Conservation (phyloP, 768 basidiomycete genomes). For the Mycena latifolia region DNA sequence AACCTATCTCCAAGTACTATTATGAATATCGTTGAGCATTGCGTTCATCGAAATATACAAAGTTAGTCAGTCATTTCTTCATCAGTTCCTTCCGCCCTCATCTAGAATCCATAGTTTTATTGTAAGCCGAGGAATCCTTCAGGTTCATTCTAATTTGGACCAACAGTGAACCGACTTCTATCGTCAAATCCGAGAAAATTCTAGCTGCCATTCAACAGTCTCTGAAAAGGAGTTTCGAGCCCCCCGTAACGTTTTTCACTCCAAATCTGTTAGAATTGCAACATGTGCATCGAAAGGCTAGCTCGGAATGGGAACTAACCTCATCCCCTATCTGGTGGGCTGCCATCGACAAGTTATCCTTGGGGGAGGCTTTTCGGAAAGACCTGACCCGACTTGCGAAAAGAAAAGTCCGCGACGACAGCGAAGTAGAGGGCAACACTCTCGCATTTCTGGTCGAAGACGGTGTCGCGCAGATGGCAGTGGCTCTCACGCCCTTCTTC, state of each 20-base stretch:
- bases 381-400: slow-evolving; percentile 74
- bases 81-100: slow-evolving; percentile 2
- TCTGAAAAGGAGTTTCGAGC: slow-evolving; percentile 40
- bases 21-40: slow-evolving; percentile 62
- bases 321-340: slow-evolving; percentile 74
- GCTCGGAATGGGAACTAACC: slow-evolving; percentile 53
- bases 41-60: slow-evolving; percentile 58
- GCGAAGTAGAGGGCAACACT: slow-evolving; percentile 48
- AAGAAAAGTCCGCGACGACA: slow-evolving; percentile 54
- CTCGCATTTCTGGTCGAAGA: slow-evolving; percentile 74
- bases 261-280: slow-evolving; percentile 89
- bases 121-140: slow-evolving; percentile 58
- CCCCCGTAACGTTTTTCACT: slow-evolving; percentile 79
- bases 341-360: slow-evolving; percentile 69
- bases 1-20: slow-evolving; percentile 75
- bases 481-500: slow-evolving; percentile 88
- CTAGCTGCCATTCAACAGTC: slow-evolving; percentile 69
- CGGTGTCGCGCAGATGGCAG: slow-evolving; percentile 84
- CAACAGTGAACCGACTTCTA: slow-evolving; percentile 92
- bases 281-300: slow-evolving; percentile 61
- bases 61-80: slow-evolving; percentile 58
- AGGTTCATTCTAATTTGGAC: neutral
- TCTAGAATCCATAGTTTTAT: slow-evolving; percentile 68
- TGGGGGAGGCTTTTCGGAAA: slow-evolving; percentile 76
- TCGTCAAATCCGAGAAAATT: slow-evolving; percentile 81